Evolutionary conservation across 129 eudicot species (phyloP).

Genomic region (Helianthus tuberosus): DNA sequence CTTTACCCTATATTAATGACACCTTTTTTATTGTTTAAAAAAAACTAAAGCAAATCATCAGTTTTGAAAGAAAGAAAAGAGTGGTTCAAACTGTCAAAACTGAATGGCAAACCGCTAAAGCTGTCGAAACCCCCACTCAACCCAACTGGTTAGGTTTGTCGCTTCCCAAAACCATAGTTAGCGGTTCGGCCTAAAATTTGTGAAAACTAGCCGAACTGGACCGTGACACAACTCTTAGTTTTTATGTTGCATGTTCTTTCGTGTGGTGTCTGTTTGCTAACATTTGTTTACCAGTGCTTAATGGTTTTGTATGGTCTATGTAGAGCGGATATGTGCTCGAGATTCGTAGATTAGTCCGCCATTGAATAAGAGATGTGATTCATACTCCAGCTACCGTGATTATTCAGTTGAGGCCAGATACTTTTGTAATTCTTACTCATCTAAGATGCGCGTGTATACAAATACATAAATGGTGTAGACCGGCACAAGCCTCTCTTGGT

Average conservation of each 20-base stretch:
- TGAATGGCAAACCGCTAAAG: neutral
- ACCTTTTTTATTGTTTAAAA: neutral
- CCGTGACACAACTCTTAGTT: neutral
- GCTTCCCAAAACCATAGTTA: no score
- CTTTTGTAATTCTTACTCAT: constrained; percentile 13
- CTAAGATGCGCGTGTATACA: constrained; percentile 40
- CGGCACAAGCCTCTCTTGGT: constrained; percentile 31
- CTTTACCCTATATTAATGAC: no score
- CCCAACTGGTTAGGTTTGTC: neutral
- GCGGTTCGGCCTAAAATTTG: no score
- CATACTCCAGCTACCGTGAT: constrained; percentile 11
- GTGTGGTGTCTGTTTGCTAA: neutral
- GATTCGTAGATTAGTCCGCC: constrained; percentile 41
- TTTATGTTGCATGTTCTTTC: neutral
- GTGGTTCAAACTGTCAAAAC: neutral
- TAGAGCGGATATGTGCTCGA: constrained; percentile 80
- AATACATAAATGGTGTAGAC: constrained; percentile 28
- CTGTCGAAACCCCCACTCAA: neutral
- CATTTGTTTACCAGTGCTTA: constrained; percentile 2
- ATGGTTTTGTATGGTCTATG: constrained; percentile 12
- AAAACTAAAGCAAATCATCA: neutral
- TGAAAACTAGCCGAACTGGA: neutral
- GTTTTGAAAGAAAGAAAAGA: neutral
- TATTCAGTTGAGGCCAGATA: constrained; percentile 22
- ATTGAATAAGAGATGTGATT: constrained; percentile 1